Conservation (phyloP, 78 protist species). For the Bodo saltans region DNA sequence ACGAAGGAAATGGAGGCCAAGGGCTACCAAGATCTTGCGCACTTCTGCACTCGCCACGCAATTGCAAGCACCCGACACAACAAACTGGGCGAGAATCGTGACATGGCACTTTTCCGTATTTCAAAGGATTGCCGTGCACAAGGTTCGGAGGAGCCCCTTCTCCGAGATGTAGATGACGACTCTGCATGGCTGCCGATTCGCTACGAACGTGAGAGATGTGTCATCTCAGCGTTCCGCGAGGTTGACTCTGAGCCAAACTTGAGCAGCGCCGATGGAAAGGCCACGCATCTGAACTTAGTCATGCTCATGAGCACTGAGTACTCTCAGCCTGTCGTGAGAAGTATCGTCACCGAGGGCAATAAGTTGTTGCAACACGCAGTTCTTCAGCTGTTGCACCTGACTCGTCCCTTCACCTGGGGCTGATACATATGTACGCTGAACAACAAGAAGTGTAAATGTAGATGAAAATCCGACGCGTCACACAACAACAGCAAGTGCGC, state of each 20-base stretch:
- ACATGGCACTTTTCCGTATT: constrained; percentile 2
- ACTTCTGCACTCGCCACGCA: constrained; percentile 11
- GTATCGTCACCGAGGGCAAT: neutral
- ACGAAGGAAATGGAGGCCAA: neutral
- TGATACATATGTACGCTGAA: too few species aligned
- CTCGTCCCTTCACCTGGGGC: constrained; percentile 15
- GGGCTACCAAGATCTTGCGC: neutral
- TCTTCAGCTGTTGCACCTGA: neutral
- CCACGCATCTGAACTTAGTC: constrained; percentile 16
- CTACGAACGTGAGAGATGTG: neutral
- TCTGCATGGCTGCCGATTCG: neutral
- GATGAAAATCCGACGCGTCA: too few species aligned
- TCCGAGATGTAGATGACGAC: neutral
- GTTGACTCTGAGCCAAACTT: neutral
- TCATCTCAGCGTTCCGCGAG: constrained; percentile 7
- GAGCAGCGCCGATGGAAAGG: neutral
- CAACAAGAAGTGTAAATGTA: too few species aligned
- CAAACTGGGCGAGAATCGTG: constrained; percentile 5
- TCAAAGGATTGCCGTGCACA: neutral
- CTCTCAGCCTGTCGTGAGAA: neutral
- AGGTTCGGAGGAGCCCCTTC: neutral
- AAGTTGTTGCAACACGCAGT: neutral
- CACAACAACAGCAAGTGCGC: too few species aligned
- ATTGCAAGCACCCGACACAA: constrained; percentile 11
- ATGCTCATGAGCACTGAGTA: neutral